Evolutionary conservation across 192 early-diverging fungal genomes (phyloP), one percentile per base, ranked within the genome.

Genomic region (Umbelopsis sp.): DNA sequence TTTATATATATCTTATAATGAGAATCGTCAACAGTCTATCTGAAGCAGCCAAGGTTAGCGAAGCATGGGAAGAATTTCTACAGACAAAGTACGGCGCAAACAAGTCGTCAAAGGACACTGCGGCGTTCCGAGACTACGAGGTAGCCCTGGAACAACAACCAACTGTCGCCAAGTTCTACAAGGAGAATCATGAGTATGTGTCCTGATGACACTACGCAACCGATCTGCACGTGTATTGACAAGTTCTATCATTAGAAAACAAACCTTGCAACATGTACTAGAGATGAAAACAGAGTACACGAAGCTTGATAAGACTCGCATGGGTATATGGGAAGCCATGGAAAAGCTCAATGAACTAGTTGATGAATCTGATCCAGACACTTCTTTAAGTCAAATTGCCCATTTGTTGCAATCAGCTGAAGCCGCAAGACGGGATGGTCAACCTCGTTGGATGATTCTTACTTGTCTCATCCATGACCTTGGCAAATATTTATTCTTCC

Each of bases 311-410:
- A 45, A 72, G 43, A 49, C 53, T 8, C 20, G 52, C 22, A 77
- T 84, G 73, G 68, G 84, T 25, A 76, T 87, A 20, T 87, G 86
- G 86, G 66, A 81, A 66, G 86, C 73, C 0, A 31, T 87, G 66
- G 76, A 85, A 50, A 29, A 77, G 7, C 68, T 87, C 29, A 76
- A 86, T 74, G 45, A 29, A 0, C 43, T 87, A 14, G 71, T 78
- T 2, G 86, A 87, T 59, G 75, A 87, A 26, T 81, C 78, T 34
- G 86, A 87, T 69, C 85, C 85, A 20, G 85, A 87, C 73, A 87
- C 86, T 2, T 45, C 74, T 22, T 32, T 83, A 24, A 65, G 82
- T 10, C 85, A 87, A 53, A 84, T 85, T 49, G 76, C 76, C 10
- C 86, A 87, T 69, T 73, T 79, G 5, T 54, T 87, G 9, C 86